These are phyloP conservation scores for Orbilia blumenaviensis DNA, from an alignment of 2,329 filamentous ascomycete genomes.

Conservation along the genomic window DNA sequence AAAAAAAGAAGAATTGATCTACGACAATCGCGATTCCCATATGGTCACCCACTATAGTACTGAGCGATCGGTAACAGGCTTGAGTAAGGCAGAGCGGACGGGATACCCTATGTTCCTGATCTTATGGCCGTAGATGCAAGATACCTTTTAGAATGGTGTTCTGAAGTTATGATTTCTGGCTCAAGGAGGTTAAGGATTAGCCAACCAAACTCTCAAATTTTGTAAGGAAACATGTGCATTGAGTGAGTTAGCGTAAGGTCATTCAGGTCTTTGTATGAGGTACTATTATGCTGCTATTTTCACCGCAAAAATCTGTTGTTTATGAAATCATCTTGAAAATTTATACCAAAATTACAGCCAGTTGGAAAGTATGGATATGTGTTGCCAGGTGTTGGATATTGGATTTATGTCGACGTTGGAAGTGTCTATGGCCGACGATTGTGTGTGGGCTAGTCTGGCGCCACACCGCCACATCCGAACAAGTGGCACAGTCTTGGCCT, in stretches of 20 bases:
- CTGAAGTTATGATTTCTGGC: background rate
- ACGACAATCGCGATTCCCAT: constrained; percentile 16
- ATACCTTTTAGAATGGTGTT: no score
- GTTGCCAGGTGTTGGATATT: background rate
- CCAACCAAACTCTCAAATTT: no score
- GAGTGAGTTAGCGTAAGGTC: no score
- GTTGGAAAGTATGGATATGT: background rate
- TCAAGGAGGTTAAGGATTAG: no score
- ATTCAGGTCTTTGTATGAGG: no score
- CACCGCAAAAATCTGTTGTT: no score
- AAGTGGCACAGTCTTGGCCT: background rate
- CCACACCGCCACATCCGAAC: no score
- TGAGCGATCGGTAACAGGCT: constrained; percentile 43
- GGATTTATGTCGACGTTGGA: background rate
- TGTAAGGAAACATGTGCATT: no score
- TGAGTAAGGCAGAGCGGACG: constrained; percentile 51
- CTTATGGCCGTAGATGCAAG: constrained; percentile 23
- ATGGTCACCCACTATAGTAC: constrained; percentile 42
- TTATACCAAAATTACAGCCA: no score
- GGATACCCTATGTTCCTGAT: constrained; percentile 12
- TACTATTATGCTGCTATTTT: no score
- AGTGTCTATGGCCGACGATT: no score
- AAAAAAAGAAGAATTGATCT: constrained; percentile 1
- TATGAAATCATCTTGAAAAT: background rate
- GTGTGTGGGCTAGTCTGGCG: background rate